Percentiles rank a stretch among this genome's conserved stretches.
Conservation (phyloP, 768 basidiomycete genomes). For the Termitomyces sp. region DNA sequence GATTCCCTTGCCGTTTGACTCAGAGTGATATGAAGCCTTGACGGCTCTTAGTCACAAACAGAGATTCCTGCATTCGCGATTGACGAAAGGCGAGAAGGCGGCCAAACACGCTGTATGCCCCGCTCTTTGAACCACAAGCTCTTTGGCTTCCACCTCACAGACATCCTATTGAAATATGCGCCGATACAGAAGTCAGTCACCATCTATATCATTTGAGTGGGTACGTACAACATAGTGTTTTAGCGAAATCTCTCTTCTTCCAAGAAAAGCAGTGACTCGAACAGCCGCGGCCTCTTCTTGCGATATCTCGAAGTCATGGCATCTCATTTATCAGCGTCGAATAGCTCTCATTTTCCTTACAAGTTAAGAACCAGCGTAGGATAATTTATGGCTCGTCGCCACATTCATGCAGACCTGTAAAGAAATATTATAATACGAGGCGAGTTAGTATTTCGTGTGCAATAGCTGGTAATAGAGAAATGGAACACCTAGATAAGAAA, state of each 20-base stretch:
- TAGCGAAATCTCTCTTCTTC: too few species aligned
- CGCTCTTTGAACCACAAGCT: too few species aligned
- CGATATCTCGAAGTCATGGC: too few species aligned
- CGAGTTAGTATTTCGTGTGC: neutral
- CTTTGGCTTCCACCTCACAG: neutral
- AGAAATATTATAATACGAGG: neutral
- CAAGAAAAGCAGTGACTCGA: too few species aligned
- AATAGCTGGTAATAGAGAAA: neutral
- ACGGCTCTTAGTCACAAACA: too few species aligned
- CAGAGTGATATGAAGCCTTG: too few species aligned
- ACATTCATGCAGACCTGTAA: neutral
- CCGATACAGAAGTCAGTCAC: neutral
- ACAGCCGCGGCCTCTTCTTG: too few species aligned
- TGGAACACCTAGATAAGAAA: neutral
- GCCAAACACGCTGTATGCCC: neutral
- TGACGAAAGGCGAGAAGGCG: neutral
- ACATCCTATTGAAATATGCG: neutral
- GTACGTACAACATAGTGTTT: too few species aligned
- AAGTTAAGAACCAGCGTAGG: neutral
- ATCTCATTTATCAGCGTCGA: neutral
- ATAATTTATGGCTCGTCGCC: neutral
- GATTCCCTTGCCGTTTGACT: neutral
- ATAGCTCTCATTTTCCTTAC: neutral
- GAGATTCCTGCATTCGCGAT: neutral
- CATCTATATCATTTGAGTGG: too few species aligned